Conservation (phyloP, 495 filamentous ascomycete genomes). For the Friedmanniomyces endolithicus region DNA sequence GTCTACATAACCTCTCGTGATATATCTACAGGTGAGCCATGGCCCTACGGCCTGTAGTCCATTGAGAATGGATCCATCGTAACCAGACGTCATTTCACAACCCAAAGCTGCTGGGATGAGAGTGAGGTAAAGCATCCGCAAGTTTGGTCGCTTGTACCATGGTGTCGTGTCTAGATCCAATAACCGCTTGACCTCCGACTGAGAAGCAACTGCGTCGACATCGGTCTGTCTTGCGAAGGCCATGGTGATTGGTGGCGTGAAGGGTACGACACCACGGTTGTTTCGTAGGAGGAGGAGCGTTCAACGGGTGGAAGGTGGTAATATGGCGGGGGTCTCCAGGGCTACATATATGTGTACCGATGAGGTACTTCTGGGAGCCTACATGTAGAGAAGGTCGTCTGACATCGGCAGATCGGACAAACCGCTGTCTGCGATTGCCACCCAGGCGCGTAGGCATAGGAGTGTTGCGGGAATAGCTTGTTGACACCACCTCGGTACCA, state of each 20-base stretch:
- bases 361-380: too few relatives aligned
- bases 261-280: not conserved
- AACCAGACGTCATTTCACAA: slow-evolving; percentile 59
- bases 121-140: slow-evolving; percentile 47
- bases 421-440: too few relatives aligned
- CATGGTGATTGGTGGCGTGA: slow-evolving; percentile 2
- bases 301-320: not conserved
- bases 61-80: slow-evolving; percentile 62
- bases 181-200: slow-evolving; percentile 36
- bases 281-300: not conserved
- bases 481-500: too few relatives aligned
- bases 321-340: not conserved
- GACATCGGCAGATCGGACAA: too few relatives aligned
- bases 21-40: slow-evolving; percentile 43
- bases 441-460: too few relatives aligned
- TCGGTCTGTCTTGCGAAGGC: slow-evolving; percentile 10
- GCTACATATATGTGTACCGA: not conserved
- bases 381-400: too few relatives aligned
- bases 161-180: slow-evolving; percentile 41
- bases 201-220: slow-evolving; percentile 30
- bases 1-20: slow-evolving; percentile 25
- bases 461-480: too few relatives aligned
- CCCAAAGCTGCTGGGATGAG: slow-evolving; percentile 55
- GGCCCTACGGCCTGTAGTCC: slow-evolving; percentile 48
- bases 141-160: slow-evolving; percentile 54